phyloP scores from a whole-genome alignment of 169 alveolate genomes.

The Amoebophrya sp. region DNA sequence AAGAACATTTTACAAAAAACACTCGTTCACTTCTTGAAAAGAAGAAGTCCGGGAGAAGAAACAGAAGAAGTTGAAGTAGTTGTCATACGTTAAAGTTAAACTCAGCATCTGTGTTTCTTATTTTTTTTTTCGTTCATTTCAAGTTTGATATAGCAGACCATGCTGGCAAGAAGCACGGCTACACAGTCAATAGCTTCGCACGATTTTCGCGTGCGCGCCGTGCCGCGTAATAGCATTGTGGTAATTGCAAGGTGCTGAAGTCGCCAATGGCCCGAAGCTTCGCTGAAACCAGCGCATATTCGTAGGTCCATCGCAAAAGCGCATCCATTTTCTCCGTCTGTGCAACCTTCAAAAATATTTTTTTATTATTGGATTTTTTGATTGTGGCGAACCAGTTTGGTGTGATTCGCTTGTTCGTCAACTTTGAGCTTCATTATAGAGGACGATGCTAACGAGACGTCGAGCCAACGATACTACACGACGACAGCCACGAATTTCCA shows the following conservation, averaged over 20 bases:
- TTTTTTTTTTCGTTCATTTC: no score
- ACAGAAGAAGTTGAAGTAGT: background rate
- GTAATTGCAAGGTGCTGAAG: background rate
- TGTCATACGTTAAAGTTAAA: background rate
- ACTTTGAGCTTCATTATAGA: background rate
- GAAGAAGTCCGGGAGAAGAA: background rate
- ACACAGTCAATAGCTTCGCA: background rate
- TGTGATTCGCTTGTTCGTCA: background rate
- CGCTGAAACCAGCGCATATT: background rate
- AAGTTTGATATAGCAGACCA: background rate
- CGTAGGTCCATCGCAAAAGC: background rate
- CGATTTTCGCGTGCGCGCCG: background rate
- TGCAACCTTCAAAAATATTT: background rate
- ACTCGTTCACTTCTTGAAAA: background rate
- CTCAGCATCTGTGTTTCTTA: background rate
- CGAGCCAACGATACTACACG: background rate
- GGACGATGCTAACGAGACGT: background rate
- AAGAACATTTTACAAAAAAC: no score
- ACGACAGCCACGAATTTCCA: background rate
- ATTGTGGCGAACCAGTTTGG: background rate
- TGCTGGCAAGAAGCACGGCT: background rate
- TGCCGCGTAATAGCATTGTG: background rate
- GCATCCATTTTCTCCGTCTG: background rate
- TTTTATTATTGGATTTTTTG: background rate
- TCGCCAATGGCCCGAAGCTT: background rate